Base-by-base conservation (phyloP, 805 yeast species). In the Torulaspora maleeae region DNA sequence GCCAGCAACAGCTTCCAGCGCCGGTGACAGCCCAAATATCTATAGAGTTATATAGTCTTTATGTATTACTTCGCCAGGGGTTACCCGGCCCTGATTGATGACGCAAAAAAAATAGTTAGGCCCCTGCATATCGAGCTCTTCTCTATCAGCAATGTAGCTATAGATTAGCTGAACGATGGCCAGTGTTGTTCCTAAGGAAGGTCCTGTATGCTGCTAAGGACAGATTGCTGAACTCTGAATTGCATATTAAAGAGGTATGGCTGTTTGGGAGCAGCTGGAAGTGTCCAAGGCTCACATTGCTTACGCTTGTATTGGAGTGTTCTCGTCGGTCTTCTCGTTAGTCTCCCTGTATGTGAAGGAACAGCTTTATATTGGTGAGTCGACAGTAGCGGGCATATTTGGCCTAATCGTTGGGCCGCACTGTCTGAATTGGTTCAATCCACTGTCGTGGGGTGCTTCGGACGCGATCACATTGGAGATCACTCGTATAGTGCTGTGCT, bases 361-460 rank as follows among this genome's bases (percentile, higher is more conserved):
- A 63, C 77, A 79, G 54, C 74, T 88, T 10, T 89, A 84, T 61
- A 82, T 89, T 16, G 96, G 96, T 52, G 97, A 89, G 66, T 95
- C 96, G 5, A 82, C 93, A 0, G 86, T 87, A 2, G 95, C 96
- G 0, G 80, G 91, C 3, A 72, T 87, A 4, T 84, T 85, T 34
- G 97, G 97, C 1, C 70, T 88, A 9, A 86, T 89, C 16, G 80
- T 89, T 7, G 97, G 97, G 0, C 96, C 97, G 0, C 87, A 85
- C 57, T 83, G 87, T 58, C 67, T 88, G 27, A 68, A 80, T 46
- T 86, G 96, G 95, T 86, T 89, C 59, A 66, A 82, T 46, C 97
- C 97, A 2, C 64, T 78, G 6, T 68, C 76, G 4, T 89, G 97
- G 97, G 95, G 95, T 0, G 83, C 88, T 59, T 66, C 86, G 1